phyloP scores from a whole-genome alignment of 805 yeast genomes.

The Ogataea nitratoaversa region DNA sequence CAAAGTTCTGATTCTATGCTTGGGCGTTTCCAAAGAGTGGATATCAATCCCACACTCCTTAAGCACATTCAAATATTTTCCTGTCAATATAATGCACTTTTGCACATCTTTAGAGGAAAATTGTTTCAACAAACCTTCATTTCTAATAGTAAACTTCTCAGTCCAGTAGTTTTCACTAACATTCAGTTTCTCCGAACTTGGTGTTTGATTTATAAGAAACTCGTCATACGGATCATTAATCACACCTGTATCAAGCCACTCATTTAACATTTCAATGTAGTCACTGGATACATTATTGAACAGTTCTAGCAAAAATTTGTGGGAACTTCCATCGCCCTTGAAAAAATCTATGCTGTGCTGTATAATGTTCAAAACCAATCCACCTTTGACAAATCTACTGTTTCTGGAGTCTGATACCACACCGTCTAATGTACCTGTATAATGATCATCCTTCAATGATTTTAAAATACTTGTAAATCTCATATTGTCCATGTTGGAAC shows the following conservation, averaged over 20 bases:
- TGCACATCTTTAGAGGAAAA: slow-evolving; percentile 51
- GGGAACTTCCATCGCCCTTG: slow-evolving; percentile 62
- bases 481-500: slow-evolving; percentile 25
- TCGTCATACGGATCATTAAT: slow-evolving; percentile 79
- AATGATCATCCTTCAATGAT: slow-evolving; percentile 37
- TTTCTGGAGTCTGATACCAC: slow-evolving; percentile 48
- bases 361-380: slow-evolving; percentile 59
- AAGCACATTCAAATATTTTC: slow-evolving; percentile 76
- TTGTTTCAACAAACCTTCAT: slow-evolving; percentile 70
- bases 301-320: slow-evolving; percentile 46
- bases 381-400: slow-evolving; percentile 69
- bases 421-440: slow-evolving; percentile 45
- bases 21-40: slow-evolving; percentile 1
- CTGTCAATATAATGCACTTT: slow-evolving; percentile 69
- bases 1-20: slow-evolving; percentile 16
- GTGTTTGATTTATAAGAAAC: slow-evolving; percentile 58
- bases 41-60: slow-evolving; percentile 51
- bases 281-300: slow-evolving; percentile 56
- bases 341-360: slow-evolving; percentile 51
- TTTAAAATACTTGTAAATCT: slow-evolving; percentile 29
- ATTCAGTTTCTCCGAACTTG: slow-evolving; percentile 4
- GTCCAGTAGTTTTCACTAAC: slow-evolving; percentile 63
- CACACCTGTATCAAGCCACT: slow-evolving; percentile 76
- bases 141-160: slow-evolving; percentile 66
- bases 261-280: slow-evolving; percentile 63